Evolutionary conservation across 176 grass and related monocot species (phyloP).

Genomic region (Avena atlantica): DNA sequence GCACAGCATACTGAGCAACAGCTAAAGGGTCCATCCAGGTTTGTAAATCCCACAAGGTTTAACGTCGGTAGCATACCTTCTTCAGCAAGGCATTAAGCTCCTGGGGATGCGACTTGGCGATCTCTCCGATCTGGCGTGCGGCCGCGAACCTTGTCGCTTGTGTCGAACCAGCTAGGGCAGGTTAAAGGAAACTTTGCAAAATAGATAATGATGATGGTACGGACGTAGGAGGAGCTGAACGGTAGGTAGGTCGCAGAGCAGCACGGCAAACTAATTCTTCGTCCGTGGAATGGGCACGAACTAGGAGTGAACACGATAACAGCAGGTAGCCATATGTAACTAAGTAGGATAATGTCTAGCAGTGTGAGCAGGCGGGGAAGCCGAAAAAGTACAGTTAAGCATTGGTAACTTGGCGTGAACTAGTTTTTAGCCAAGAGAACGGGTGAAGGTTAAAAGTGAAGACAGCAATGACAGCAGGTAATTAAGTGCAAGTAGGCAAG

Average conservation of each 20-base stretch:
- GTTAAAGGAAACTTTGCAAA: constrained; percentile 61
- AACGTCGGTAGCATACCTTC: constrained; percentile 59
- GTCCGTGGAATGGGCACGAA: neutral
- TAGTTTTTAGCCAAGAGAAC: too few relatives aligned
- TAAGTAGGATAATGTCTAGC: too few relatives aligned
- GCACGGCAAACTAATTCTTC: neutral
- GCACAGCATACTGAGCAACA: constrained; percentile 3
- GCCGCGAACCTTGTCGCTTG: constrained; percentile 88
- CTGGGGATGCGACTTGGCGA: constrained; percentile 89
- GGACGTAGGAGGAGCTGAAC: neutral
- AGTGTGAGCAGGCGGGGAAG: too few relatives aligned
- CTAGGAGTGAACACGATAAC: neutral
- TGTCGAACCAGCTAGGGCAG: constrained; percentile 82
- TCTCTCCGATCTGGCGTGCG: constrained; percentile 93
- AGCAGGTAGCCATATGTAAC: too few relatives aligned
- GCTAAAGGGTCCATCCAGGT: neutral
- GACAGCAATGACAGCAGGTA: neutral
- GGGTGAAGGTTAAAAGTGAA: neutral
- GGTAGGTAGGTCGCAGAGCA: neutral
- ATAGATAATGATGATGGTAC: neutral
- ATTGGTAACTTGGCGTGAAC: too few relatives aligned
- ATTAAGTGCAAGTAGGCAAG: neutral
- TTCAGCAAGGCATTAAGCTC: constrained; percentile 81
- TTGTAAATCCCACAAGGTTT: neutral
- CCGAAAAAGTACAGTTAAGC: too few relatives aligned